Base-by-base conservation (phyloP, 371 early-diverging fungal species). In the Coemansia sp. region DNA sequence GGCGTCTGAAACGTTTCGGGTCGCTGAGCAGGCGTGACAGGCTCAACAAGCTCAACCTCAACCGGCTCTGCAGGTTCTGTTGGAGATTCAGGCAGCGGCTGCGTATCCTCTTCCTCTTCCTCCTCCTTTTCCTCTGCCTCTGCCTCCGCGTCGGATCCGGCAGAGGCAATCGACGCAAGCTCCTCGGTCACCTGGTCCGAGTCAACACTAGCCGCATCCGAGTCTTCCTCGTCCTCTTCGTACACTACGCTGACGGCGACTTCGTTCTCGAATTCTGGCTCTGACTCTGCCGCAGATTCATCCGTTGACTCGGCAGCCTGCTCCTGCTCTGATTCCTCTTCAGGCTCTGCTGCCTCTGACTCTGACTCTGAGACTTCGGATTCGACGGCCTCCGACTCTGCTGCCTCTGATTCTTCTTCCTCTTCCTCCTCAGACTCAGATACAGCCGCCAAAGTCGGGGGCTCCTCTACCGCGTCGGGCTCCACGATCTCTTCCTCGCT, bases 101-200 rank as follows among this genome's bases (percentile, higher is more conserved):
- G 42, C 0, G 44, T 24, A 24, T 18, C 37, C 7, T 32, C 29
- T 7, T 52, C 60, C 4, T 32, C 53, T 11, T 64, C 60, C 3
- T 46, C 10, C n/a, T 46, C 68, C 8, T 32, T 46, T 16, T 64
- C 60, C 4, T 46, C 10, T 14, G 18, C 62, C 9, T 59, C 57
- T 1, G 32, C 34, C 29, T 32, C 12, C 33, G 50, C 29, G 10
- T 32, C 50, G 56, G 49, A 53, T 36, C 46, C 48, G 3, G 52
- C 58, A 32, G 71, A 65, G 10, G 52, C 48, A 48, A 66, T 58
- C 1, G 51, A 55, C n/a, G 62, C 50, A 16, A 66, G 53, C 48
- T 71, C 72, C 50, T 66, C 72, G 10, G 67, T 71, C 14, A 56
- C 57, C 48, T 63, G 64, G 38, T 67, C 67, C 5, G 72, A 67